phyloP scores from a whole-genome alignment of 257 asterid genomes.

The Misopates orontium region DNA sequence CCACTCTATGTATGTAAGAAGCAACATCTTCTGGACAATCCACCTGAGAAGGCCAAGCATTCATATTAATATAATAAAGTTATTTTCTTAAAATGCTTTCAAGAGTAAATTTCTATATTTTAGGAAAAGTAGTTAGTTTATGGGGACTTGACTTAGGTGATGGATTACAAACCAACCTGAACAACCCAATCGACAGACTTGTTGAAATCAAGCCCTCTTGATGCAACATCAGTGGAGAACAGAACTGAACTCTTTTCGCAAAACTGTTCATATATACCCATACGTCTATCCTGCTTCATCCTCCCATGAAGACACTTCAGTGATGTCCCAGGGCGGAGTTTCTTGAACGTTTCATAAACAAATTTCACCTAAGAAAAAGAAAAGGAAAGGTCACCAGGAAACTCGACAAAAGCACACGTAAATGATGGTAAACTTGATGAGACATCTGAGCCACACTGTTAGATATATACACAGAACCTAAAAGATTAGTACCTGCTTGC shows the following conservation, averaged over 20 bases:
- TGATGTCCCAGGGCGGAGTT: constrained; percentile 95
- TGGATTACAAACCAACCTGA: constrained; percentile 56
- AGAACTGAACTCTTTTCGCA: constrained; percentile 69
- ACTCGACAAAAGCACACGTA: background rate
- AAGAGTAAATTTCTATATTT: background rate
- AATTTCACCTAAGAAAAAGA: constrained; percentile 64
- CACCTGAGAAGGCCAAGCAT: constrained; percentile 48
- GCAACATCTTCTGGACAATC: constrained; percentile 96
- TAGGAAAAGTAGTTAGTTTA: background rate
- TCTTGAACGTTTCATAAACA: constrained; percentile 78
- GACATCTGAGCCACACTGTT: constrained; percentile 13
- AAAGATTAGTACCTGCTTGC: constrained; percentile 75
- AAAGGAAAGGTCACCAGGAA: background rate
- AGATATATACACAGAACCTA: background rate
- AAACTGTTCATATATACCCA: constrained; percentile 77
- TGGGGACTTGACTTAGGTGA: background rate
- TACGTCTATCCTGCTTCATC: constrained; percentile 84
- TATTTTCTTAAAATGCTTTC: background rate
- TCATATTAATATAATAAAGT: constrained; percentile 12
- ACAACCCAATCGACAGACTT: constrained; percentile 97
- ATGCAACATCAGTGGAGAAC: constrained; percentile 86
- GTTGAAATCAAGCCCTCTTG: constrained; percentile 96
- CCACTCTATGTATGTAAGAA: constrained; percentile 94
- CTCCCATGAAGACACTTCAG: constrained; percentile 85
- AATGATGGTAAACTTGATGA: constrained; percentile 7